These are phyloP conservation scores for Pseudocercospora fijiensis DNA, from an alignment of 2,329 filamentous ascomycete genomes.

Conservation along the genomic window DNA sequence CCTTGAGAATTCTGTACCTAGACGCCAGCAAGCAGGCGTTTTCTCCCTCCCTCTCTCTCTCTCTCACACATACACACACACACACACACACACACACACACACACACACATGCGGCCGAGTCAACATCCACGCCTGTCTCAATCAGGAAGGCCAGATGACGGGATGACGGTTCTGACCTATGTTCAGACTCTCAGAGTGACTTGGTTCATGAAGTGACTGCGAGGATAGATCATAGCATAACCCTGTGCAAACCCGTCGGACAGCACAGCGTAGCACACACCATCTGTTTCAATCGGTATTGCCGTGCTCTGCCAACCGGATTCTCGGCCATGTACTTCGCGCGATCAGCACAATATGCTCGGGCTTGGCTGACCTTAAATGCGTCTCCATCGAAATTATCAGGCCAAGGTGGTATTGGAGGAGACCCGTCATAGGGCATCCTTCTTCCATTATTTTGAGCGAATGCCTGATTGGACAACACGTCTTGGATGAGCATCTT, in stretches of 20 bases:
- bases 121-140: too few relatives aligned
- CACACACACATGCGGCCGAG: too few relatives aligned
- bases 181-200: background rate
- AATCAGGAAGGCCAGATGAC: too few relatives aligned
- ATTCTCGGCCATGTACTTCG: constrained; percentile 13
- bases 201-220: background rate
- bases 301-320: constrained; percentile 12
- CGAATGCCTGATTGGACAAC: background rate
- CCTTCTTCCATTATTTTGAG: background rate
- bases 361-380: constrained; percentile 17
- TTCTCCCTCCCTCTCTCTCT: too few relatives aligned
- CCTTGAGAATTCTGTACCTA: too few relatives aligned
- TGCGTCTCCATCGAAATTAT: constrained; percentile 20
- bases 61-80: too few relatives aligned
- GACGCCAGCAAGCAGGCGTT: too few relatives aligned
- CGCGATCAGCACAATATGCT: constrained; percentile 10
- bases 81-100: too few relatives aligned
- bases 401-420: constrained; percentile 9
- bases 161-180: background rate
- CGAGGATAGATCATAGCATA: background rate
- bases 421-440: background rate
- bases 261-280: background rate
- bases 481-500: background rate
- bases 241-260: background rate
- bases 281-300: constrained; percentile 1